Evolutionary conservation across 257 asterid species (phyloP), one percentile per base, ranked within the genome.

Genomic region (Solanum microdontum): DNA sequence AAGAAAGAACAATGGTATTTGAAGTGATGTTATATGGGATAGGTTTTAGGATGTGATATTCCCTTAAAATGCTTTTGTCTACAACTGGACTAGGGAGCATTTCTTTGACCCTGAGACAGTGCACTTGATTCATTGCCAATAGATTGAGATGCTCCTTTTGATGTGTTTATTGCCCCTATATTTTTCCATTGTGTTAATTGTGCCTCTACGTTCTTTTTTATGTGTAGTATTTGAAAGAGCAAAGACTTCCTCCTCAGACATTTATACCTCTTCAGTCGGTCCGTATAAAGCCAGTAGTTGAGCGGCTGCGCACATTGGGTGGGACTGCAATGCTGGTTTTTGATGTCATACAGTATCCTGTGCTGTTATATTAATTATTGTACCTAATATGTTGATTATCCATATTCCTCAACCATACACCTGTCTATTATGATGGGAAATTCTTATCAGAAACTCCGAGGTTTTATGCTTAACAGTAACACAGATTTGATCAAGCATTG

Each of bases 331-430:
- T 93, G 96, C 95, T 97, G 87, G 90, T 89, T 77, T 97, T 94
- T 92, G 99, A 97, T 92, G 98, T 97, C 72, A 94, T 97, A 88
- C 96, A 95, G 96, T 97, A 97, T 97, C 99, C 99, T 94, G 69
- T 82, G 40, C 87, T 36, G 51, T 28, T 73, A 55, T 80, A n/a
- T 74, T 80, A 83, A 80, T 69, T 60, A 32, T n/a, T 77, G 28
- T 68, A 60, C 43, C 23, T 43, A 43, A 21, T 60, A 76, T 73
- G 13, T 7, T 45, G 48, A 19, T 11, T 66, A 43, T 88, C 34
- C 32, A 43, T 73, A 60, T 21, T 15, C 40, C 24, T 82, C 69
- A 82, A 55, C 62, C 55, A 68, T 85, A 79, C 17, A 39, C 76
- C 19, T n/a, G 36, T 55, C 30, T 74, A 36, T 74, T 51, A 74